These are phyloP conservation scores for Penicillium subrubescens DNA, from an alignment of 495 filamentous ascomycete genomes.

Conservation along the genomic window DNA sequence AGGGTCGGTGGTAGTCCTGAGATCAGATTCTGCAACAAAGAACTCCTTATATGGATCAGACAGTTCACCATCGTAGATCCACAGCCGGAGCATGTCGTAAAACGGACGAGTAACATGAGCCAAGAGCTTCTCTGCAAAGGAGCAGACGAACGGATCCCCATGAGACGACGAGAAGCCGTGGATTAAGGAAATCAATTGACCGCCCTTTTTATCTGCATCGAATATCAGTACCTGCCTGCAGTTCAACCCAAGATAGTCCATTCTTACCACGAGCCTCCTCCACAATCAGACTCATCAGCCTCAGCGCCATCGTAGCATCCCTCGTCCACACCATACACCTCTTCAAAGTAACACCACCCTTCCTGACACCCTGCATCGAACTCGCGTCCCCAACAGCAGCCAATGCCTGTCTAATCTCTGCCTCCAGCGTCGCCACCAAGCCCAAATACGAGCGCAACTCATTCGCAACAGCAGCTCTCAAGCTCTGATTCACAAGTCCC, in stretches of 20 bases:
- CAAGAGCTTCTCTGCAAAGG: constrained; percentile 91
- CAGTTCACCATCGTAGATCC: constrained; percentile 98
- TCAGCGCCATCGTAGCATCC: constrained; percentile 94
- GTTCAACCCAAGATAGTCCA: not conserved
- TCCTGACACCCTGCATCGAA: constrained; percentile 68
- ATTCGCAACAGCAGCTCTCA: constrained; percentile 82
- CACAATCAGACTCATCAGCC: constrained; percentile 90
- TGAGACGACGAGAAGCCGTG: constrained; percentile 92
- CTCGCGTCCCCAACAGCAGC: constrained; percentile 66
- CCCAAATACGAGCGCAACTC: constrained; percentile 90
- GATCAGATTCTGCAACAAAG: constrained; percentile 80
- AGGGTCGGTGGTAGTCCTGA: constrained; percentile 49
- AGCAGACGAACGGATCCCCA: constrained; percentile 90
- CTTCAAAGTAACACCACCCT: constrained; percentile 92
- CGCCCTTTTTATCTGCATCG: constrained; percentile 71
- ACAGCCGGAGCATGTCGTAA: constrained; percentile 92
- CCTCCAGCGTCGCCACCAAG: constrained; percentile 90
- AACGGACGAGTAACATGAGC: constrained; percentile 93
- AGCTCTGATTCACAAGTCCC: constrained; percentile 84
- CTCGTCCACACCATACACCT: constrained; percentile 96
- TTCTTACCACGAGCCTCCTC: constrained; percentile 76
- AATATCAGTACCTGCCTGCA: constrained; percentile 22
- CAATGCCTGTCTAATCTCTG: constrained; percentile 81
- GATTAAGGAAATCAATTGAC: constrained; percentile 90
- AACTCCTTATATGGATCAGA: constrained; percentile 96